Conservation (phyloP, 805 yeast genomes). For the Saccharomycopsis fibuligera region DNA sequence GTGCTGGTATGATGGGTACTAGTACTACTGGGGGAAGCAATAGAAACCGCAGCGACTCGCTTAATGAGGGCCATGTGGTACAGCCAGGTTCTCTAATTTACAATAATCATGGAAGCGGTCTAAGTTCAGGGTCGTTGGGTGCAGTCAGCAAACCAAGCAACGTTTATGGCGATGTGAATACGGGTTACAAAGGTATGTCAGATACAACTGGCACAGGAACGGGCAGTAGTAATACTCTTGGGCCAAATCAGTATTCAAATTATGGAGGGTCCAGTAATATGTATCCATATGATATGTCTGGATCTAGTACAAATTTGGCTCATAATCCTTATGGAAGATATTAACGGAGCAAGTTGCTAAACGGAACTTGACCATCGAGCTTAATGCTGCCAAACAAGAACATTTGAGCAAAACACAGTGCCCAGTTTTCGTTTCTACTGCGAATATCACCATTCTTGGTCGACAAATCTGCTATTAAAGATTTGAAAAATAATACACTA, state of each 20-base stretch:
- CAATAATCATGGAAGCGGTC: conserved; percentile 5
- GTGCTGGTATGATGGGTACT: too few relatives aligned
- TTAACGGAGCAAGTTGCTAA: too few relatives aligned
- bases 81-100: conserved; percentile 19
- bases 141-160: conserved; percentile 8
- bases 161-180: conserved; percentile 5
- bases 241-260: too few relatives aligned
- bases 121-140: background rate
- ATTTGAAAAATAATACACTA: too few relatives aligned
- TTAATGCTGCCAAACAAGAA: too few relatives aligned
- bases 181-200: conserved; percentile 14
- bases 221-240: too few relatives aligned
- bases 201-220: background rate
- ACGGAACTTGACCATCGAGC: too few relatives aligned
- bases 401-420: too few relatives aligned
- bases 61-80: conserved; percentile 8
- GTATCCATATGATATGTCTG: conserved; percentile 8
- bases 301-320: conserved; percentile 5
- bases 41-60: conserved; percentile 5
- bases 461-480: too few relatives aligned
- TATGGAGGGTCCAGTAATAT: background rate
- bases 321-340: conserved; percentile 3
- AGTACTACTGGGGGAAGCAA: background rate
- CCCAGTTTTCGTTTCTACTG: too few relatives aligned
- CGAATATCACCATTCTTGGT: too few relatives aligned